Evolutionary conservation across 495 filamentous ascomycete genomes (phyloP).

Genomic region (Hypoxylon fuscum): DNA sequence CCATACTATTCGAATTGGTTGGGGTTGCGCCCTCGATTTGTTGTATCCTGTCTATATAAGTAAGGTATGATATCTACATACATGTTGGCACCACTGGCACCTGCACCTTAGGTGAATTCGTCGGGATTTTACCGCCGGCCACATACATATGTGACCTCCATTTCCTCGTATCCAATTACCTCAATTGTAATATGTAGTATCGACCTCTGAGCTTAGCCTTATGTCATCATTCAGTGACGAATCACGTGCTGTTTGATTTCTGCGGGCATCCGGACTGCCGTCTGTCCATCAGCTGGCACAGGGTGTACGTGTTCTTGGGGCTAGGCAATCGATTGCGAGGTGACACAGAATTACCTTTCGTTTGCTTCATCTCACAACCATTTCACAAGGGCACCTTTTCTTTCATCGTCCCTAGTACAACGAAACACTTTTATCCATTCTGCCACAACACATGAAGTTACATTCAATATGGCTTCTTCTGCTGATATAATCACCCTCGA

Average conservation of each 20-base stretch:
- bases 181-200: no score
- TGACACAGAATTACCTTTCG: not conserved
- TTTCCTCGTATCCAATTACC: not conserved
- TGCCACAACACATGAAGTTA: not conserved
- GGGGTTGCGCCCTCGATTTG: no score
- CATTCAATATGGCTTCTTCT: conserved; percentile 37
- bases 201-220: not conserved
- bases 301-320: not conserved
- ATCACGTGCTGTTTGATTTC: not conserved
- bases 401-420: not conserved
- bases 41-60: no score
- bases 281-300: not conserved
- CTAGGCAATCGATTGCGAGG: not conserved
- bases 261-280: not conserved
- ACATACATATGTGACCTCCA: not conserved
- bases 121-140: not conserved
- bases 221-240: not conserved
- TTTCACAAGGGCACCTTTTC: no score
- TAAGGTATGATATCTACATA: no score
- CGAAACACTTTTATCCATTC: not conserved
- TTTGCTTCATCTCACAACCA: no score
- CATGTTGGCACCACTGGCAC: no score
- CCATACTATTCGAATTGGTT: no score
- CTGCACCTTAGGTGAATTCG: no score
- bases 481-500: conserved; percentile 59